Evolutionary conservation across 1,139 yeast species (phyloP).

Genomic region (Geotrichum aggregatum): DNA sequence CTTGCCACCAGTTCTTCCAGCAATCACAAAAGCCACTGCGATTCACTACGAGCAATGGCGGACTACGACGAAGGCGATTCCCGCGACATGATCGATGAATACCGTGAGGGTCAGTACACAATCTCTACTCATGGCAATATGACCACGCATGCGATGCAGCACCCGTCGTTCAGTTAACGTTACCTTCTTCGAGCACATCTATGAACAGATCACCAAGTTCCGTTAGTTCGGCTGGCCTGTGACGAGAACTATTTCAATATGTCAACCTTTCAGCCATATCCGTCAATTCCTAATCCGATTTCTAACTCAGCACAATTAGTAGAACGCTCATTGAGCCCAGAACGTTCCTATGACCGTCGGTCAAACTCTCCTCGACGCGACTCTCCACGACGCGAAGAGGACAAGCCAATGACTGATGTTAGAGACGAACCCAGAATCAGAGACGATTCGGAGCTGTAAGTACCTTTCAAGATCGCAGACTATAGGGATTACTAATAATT

Average conservation of each 20-base stretch:
- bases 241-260: background rate
- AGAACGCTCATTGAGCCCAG: constrained; percentile 26
- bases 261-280: background rate
- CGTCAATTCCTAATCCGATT: background rate
- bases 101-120: constrained; percentile 23
- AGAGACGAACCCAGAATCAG: constrained; percentile 12
- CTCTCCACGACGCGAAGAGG: constrained; percentile 22
- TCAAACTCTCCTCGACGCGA: constrained; percentile 26
- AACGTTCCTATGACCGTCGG: constrained; percentile 28
- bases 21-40: background rate
- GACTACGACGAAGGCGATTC: constrained; percentile 22
- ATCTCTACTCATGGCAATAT: background rate
- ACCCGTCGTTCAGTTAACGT: too few relatives aligned
- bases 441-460: background rate
- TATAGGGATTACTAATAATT: background rate
- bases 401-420: constrained; percentile 11
- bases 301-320: constrained; percentile 4
- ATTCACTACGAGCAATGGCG: constrained; percentile 12
- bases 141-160: too few relatives aligned
- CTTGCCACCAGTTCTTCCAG: background rate
- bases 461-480: background rate
- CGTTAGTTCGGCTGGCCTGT: background rate
- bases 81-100: constrained; percentile 21
- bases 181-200: background rate
- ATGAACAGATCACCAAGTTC: background rate